Evolutionary conservation across 257 asterid genomes (phyloP), one percentile per base, ranked within the genome.

Genomic region (Rehmannia glutinosa): DNA sequence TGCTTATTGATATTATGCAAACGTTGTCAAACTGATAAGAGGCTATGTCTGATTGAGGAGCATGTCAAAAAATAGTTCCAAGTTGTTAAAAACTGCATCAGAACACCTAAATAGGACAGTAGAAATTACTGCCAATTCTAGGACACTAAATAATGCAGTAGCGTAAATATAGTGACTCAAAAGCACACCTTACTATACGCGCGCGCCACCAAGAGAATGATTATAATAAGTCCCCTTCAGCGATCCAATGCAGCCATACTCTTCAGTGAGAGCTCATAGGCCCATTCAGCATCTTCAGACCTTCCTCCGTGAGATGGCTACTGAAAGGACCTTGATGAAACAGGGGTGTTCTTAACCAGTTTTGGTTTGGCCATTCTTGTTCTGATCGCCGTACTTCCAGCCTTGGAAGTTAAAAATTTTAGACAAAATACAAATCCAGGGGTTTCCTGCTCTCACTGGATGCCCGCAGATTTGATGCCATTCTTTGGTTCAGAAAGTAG

Each of bases 181-280:
- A 68, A 57, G 53, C 80, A 59, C 75, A 90, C 99, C 99, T 93
- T 93, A 76, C 86, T 93, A 66, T 85, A 93, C 76, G n/a, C 57
- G 89, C 87, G 78, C 86, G 81, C 95, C 85, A 78, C 99, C 96
- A 53, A 86, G 92, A 75, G 96, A 86, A 61, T 88, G 99, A 77
- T 90, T 85, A 68, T 90, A 93, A 76, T 83, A 81, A 93, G 89
- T 93, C 99, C 64, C 83, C 96, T 20, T 83, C 77, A 3, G 99
- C 96, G 92, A 8, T 86, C 96, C 80, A 90, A 78, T 4, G 97
- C 96, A 32, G 86, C 74, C 86, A 58, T 88, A 93, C 85, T 93
- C 97, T 62, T 93, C 50, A 93, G 58, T 5, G 95, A 95, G 87
- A 93, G 81, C 75, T 82, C 97, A 64, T 93, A 92, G n/a, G 82